Percentiles rank a stretch among this genome's conserved stretches.
Evolutionary conservation across 352 stramenopile genomes (phyloP).

Genomic region (Phytophthora citrophthora): DNA sequence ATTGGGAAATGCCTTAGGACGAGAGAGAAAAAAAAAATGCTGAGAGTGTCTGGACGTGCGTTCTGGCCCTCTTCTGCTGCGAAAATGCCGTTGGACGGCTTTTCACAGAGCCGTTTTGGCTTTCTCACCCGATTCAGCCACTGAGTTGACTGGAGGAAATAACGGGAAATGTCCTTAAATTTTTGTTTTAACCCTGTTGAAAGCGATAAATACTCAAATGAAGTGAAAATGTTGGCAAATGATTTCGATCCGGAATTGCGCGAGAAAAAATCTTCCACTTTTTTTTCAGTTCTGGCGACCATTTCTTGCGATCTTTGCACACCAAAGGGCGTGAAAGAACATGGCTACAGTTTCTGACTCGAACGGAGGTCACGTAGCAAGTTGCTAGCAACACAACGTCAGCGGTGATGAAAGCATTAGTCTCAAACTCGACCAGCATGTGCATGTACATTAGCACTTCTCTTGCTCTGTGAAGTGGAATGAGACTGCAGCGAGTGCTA

Average conservation of each 20-base stretch:
- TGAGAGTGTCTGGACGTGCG: constrained; percentile 14
- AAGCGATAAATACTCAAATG: too few species aligned
- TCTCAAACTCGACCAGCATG: too few species aligned
- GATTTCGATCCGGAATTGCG: neutral
- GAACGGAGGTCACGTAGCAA: neutral
- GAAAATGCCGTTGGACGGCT: constrained; percentile 36
- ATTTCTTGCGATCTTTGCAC: constrained; percentile 11
- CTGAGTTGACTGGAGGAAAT: constrained; percentile 1
- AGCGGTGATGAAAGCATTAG: neutral
- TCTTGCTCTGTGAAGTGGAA: too few species aligned
- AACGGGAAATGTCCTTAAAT: constrained; percentile 19
- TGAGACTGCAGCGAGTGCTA: too few species aligned
- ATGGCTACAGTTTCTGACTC: constrained; percentile 27
- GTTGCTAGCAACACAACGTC: neutral
- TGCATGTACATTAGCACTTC: too few species aligned
- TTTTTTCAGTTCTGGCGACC: constrained; percentile 1
- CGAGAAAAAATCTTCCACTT: constrained; percentile 26
- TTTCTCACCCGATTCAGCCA: neutral
- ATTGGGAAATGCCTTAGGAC: constrained; percentile 9
- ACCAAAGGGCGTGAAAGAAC: constrained; percentile 7
- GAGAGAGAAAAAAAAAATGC: neutral
- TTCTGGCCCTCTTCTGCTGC: constrained; percentile 20
- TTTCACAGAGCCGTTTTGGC: constrained; percentile 29
- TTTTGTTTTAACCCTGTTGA: neutral
- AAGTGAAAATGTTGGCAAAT: neutral